phyloP scores from a whole-genome alignment of 2,329 filamentous ascomycete genomes.

The Fusarium anguioides region DNA sequence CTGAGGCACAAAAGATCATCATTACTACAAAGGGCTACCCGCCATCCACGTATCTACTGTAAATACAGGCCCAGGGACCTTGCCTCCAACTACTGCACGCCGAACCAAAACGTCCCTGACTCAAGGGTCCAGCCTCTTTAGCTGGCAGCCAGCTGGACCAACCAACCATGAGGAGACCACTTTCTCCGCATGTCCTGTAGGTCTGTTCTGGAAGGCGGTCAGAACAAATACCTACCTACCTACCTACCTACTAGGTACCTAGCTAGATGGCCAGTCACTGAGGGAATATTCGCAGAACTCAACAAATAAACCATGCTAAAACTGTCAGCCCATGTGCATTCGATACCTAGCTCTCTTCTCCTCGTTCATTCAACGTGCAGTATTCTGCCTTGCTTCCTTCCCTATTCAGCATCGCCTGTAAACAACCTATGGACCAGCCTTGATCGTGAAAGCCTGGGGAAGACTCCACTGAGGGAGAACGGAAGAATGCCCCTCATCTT shows the following conservation, averaged over 20 bases:
- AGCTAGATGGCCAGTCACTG: constrained; percentile 16
- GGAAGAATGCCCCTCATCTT: constrained; percentile 27
- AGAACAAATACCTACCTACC: too few relatives aligned
- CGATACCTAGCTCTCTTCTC: not conserved
- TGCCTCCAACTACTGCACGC: constrained; percentile 29
- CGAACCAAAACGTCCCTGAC: constrained; percentile 34
- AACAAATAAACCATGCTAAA: constrained; percentile 6
- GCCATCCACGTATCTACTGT: constrained; percentile 31
- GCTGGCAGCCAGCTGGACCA: constrained; percentile 1
- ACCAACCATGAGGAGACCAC: constrained; percentile 30
- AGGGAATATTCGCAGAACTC: constrained; percentile 23
- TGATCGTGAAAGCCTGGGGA: constrained; percentile 13
- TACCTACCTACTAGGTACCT: too few relatives aligned
- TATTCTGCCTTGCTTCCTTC: constrained; percentile 24
- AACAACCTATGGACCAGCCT: not conserved
- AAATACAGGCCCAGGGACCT: constrained; percentile 29
- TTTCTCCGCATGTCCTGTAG: constrained; percentile 27
- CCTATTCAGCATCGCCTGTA: constrained; percentile 10
- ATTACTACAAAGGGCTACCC: constrained; percentile 34
- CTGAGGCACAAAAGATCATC: constrained; percentile 15
- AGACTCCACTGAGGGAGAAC: constrained; percentile 12
- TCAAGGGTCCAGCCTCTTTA: constrained; percentile 36
- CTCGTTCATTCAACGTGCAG: constrained; percentile 1
- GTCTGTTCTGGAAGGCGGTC: constrained; percentile 40
- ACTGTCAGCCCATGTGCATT: not conserved